Evolutionary conservation across 2,329 filamentous ascomycete species (phyloP).

Genomic region (Talaromyces sp.): DNA sequence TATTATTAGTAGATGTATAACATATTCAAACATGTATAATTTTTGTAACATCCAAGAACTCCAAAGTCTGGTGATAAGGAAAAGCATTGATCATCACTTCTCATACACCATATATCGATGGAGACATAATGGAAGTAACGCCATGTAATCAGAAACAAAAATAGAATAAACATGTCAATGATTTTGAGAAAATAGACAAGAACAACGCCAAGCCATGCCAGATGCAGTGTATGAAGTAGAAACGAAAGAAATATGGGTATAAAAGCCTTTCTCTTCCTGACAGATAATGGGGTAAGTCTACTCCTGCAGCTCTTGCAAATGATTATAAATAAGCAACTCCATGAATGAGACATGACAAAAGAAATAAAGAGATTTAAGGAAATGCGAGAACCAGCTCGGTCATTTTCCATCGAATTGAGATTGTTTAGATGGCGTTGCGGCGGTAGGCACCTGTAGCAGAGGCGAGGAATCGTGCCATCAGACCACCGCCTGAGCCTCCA

Average conservation of each 20-base stretch:
- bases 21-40: background rate
- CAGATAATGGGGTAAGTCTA: constrained; percentile 8
- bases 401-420: background rate
- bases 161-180: background rate
- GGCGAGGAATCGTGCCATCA: constrained; percentile 46
- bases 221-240: constrained; percentile 19
- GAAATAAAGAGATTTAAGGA: background rate
- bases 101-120: background rate
- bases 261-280: constrained; percentile 9
- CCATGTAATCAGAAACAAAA: background rate
- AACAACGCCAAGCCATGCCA: constrained; percentile 20
- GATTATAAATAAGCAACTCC: constrained; percentile 13
- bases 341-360: background rate
- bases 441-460: constrained; percentile 45
- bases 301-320: constrained; percentile 13
- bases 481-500: constrained; percentile 32
- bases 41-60: background rate
- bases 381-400: constrained; percentile 21
- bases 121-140: constrained; percentile 2
- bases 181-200: constrained; percentile 1
- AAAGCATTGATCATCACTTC: constrained; percentile 10
- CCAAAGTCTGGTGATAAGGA: background rate
- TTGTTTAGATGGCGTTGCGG: constrained; percentile 28
- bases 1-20: constrained; percentile 6
- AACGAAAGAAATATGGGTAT: constrained; percentile 13